Conservation (phyloP, 345 rosid genomes). For the Gossypium sturtianum region DNA sequence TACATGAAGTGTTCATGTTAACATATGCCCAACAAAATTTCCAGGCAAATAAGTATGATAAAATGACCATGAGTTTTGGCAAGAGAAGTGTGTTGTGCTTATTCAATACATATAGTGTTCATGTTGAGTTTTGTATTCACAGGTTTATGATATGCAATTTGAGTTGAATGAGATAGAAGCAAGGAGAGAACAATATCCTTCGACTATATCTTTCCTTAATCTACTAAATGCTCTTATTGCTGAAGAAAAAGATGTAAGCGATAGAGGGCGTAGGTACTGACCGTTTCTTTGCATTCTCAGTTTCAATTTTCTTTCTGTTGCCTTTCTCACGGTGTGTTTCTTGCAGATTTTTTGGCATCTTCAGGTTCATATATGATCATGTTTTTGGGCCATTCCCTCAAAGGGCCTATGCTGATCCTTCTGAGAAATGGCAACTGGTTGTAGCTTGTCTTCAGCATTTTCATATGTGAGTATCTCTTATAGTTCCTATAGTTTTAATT, state of each 20-base stretch:
- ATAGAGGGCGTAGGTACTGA: conserved; percentile 84
- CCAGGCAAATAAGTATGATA: not conserved
- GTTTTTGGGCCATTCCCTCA: conserved; percentile 92
- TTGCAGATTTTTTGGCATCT: conserved; percentile 89
- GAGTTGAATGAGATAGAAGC: conserved; percentile 98
- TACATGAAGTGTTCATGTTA: not conserved
- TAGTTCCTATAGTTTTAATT: not conserved
- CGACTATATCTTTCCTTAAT: conserved; percentile 85
- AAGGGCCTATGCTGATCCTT: conserved; percentile 89
- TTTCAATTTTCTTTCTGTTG: conserved; percentile 16
- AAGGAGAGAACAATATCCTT: conserved; percentile 85
- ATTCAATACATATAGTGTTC: not conserved
- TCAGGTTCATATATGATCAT: conserved; percentile 81
- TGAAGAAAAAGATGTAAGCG: conserved; percentile 77
- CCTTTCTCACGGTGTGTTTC: conserved; percentile 19
- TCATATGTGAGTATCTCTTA: conserved; percentile 56
- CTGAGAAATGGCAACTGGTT: conserved; percentile 92
- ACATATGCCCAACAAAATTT: no score
- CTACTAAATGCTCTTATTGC: conserved; percentile 78
- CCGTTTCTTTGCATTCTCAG: conserved; percentile 14
- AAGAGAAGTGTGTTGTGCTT: not conserved
- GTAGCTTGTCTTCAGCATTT: conserved; percentile 93
- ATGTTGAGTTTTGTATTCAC: conserved; percentile 8
- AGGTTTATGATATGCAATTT: conserved; percentile 97
- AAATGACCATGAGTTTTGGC: not conserved